Percentiles rank a stretch among this genome's conserved stretches.
These are phyloP conservation scores for Limonium bicolor DNA, from an alignment of 148 eudicot genomes.

Conservation along the genomic window DNA sequence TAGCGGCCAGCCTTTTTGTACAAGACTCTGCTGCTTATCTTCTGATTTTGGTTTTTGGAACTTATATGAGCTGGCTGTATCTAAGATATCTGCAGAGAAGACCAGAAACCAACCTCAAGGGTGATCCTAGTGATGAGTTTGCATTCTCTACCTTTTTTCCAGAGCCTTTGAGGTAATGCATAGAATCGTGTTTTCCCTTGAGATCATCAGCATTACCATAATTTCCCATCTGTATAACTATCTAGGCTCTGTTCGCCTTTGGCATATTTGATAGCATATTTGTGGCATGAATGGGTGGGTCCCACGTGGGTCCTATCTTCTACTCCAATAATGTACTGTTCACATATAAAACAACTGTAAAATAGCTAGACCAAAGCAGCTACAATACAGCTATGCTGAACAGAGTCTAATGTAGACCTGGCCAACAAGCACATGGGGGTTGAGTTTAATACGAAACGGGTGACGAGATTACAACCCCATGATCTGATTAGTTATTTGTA, in stretches of 20 bases:
- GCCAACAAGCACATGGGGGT: no score
- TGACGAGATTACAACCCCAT: no score
- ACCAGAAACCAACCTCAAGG: constrained; percentile 71
- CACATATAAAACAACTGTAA: no score
- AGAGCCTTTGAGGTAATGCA: constrained; percentile 52
- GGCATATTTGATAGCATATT: no score
- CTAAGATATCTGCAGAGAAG: constrained; percentile 78
- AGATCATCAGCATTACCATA: background rate
- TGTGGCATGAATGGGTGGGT: no score
- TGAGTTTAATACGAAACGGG: no score
- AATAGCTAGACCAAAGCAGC: no score
- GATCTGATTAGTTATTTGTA: no score
- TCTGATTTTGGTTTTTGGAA: constrained; percentile 71
- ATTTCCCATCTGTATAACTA: background rate
- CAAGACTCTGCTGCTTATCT: constrained; percentile 58
- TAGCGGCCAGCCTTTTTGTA: constrained; percentile 50
- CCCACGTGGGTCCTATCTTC: no score
- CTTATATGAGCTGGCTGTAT: constrained; percentile 91
- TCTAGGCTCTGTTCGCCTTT: background rate
- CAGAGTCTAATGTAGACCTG: no score
- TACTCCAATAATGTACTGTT: no score
- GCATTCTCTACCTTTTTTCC: constrained; percentile 89
- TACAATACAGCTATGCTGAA: no score
- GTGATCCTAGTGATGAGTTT: constrained; percentile 98
- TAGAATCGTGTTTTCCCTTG: background rate